Evolutionary conservation across 306 rosid genomes (phyloP).

Genomic region (Trifolium pratense): DNA sequence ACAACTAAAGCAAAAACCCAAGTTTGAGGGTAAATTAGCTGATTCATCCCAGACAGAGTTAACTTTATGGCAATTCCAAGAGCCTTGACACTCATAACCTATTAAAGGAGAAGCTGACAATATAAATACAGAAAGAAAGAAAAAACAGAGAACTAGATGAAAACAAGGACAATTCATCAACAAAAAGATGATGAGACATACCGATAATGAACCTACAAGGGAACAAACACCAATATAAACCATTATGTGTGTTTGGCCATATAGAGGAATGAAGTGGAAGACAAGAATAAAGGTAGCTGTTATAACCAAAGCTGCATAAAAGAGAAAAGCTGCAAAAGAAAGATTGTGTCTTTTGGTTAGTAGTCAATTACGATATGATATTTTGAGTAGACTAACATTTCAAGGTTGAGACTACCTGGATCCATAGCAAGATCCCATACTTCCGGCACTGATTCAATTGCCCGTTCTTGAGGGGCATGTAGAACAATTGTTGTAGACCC

Average conservation of each 20-base stretch:
- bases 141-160: conserved; percentile 34
- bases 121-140: conserved; percentile 31
- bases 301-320: conserved; percentile 81
- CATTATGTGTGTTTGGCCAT: conserved; percentile 99
- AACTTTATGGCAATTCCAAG: conserved; percentile 97
- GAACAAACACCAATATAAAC: conserved; percentile 98
- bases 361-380: conserved; percentile 13
- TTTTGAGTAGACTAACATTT: conserved; percentile 21
- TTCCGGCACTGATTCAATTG: conserved; percentile 85
- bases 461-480: conserved; percentile 96
- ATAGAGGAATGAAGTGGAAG: conserved; percentile 81
- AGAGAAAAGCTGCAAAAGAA: conserved; percentile 78
- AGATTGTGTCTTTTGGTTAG: conserved; percentile 37
- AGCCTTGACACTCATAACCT: conserved; percentile 99
- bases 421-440: conserved; percentile 99
- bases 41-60: conserved; percentile 93
- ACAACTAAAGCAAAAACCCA: conserved; percentile 91
- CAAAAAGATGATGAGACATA: conserved; percentile 50
- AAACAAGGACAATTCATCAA: conserved; percentile 26
- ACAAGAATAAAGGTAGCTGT: conserved; percentile 77
- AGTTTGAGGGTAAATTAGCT: conserved; percentile 89
- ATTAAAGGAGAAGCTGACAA: conserved; percentile 47
- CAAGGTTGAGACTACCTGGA: conserved; percentile 65
- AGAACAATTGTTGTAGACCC: conserved; percentile 97
- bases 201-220: conserved; percentile 98